Conservation (phyloP, 2,329 filamentous ascomycete species). For the Triangularia verruculosa region DNA sequence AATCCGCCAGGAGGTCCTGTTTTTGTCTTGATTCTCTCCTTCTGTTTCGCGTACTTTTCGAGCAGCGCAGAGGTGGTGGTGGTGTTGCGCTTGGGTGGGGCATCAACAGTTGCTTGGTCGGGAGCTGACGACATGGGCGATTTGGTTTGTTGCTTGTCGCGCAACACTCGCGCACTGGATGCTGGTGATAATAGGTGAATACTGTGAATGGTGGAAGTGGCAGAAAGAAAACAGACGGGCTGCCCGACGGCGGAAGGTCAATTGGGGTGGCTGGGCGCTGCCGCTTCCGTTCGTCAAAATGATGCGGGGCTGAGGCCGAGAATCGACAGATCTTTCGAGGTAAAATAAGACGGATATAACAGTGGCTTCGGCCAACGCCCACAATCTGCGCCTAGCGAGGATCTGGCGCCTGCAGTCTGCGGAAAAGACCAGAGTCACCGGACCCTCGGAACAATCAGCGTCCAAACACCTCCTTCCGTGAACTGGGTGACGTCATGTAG, state of each 20-base stretch:
- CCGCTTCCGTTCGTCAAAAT: neutral
- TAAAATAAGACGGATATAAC: neutral
- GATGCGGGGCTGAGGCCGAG: neutral
- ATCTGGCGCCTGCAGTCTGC: neutral
- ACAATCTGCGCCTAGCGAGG: neutral
- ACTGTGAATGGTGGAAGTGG: neutral
- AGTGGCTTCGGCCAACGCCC: neutral
- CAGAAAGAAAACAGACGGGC: neutral
- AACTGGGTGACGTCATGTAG: neutral
- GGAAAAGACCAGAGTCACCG: neutral
- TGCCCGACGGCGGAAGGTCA: neutral
- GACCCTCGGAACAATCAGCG: neutral
- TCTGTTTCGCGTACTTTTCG: slow-evolving; percentile 30
- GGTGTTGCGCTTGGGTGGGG: neutral
- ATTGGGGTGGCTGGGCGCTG: neutral
- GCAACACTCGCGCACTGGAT: neutral
- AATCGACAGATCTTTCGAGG: neutral
- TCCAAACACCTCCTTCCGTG: neutral
- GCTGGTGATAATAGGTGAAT: neutral
- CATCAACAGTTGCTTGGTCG: neutral
- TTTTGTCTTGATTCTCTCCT: slow-evolving; percentile 39
- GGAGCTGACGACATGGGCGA: neutral
- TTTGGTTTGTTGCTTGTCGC: neutral
- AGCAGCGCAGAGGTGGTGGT: slow-evolving; percentile 13
- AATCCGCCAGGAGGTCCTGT: slow-evolving; percentile 69